These are phyloP conservation scores for Aspergillus heteromorphus DNA, from an alignment of 495 filamentous ascomycete species.

Conservation along the genomic window DNA sequence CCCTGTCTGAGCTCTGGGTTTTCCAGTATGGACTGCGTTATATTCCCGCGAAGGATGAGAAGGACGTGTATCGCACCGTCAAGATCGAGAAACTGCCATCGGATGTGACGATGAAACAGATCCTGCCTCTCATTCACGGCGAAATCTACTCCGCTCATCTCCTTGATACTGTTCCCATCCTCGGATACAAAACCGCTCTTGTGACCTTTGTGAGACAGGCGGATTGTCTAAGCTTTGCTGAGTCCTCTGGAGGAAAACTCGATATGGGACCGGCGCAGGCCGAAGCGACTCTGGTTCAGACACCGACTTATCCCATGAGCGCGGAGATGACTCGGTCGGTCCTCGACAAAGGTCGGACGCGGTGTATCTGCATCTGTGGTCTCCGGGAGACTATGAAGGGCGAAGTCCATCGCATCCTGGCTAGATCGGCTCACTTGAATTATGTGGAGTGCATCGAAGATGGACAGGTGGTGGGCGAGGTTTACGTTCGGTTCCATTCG, in stretches of 20 bases:
- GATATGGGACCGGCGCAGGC: constrained; percentile 8
- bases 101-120: constrained; percentile 13
- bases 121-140: constrained; percentile 22
- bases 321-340: constrained; percentile 17
- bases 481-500: constrained; percentile 25
- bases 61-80: constrained; percentile 26
- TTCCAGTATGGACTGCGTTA: constrained; percentile 34
- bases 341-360: constrained; percentile 21
- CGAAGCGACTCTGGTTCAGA: constrained; percentile 23
- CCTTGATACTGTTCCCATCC: constrained; percentile 22
- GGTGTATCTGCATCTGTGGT: constrained; percentile 18
- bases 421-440: neutral
- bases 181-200: constrained; percentile 25
- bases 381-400: neutral
- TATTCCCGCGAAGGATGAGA: constrained; percentile 14
- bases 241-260: constrained; percentile 10
- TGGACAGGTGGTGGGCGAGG: constrained; percentile 3
- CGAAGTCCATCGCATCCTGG: constrained; percentile 12
- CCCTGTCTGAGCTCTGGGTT: constrained; percentile 17
- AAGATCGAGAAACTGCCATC: constrained; percentile 26
- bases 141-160: constrained; percentile 28
- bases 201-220: constrained; percentile 25
- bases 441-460: constrained; percentile 23
- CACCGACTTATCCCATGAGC: constrained; percentile 29
- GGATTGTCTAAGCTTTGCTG: constrained; percentile 20